These are phyloP conservation scores for Paramecium sonneborni DNA, from an alignment of 73 alveolate genomes.

Conservation along the genomic window DNA sequence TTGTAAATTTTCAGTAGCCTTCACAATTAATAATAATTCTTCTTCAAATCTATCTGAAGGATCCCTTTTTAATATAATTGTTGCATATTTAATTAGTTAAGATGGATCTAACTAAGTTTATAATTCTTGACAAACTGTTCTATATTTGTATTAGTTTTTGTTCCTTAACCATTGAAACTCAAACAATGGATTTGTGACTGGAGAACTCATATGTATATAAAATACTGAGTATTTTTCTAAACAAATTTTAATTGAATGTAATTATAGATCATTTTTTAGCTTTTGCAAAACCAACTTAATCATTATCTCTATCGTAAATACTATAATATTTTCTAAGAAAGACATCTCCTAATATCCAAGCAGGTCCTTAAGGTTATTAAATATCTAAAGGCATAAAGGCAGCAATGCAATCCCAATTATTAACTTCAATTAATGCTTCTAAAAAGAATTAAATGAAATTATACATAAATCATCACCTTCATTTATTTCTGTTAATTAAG, in stretches of 20 bases:
- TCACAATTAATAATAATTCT: background rate
- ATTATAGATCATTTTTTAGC: slow-evolving; percentile 70
- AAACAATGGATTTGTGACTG: slow-evolving; percentile 12
- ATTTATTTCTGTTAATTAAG: background rate
- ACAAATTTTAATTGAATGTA: background rate
- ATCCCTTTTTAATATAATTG: background rate
- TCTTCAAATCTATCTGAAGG: slow-evolving; percentile 46
- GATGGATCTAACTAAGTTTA: background rate
- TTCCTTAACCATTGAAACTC: slow-evolving; percentile 36
- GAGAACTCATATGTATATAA: background rate
- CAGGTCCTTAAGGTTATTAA: slow-evolving; percentile 71
- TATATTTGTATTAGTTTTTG: background rate
- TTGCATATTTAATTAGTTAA: slow-evolving; percentile 24
- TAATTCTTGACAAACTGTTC: slow-evolving; percentile 1
- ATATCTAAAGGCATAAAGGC: slow-evolving; percentile 70
- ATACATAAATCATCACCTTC: slow-evolving; percentile 57
- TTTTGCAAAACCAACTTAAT: slow-evolving; percentile 88
- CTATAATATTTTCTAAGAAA: slow-evolving; percentile 89
- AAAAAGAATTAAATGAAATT: background rate
- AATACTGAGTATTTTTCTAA: background rate
- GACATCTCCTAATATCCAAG: slow-evolving; percentile 86
- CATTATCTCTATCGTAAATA: slow-evolving; percentile 86
- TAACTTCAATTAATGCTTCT: slow-evolving; percentile 52
- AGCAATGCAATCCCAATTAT: slow-evolving; percentile 66
- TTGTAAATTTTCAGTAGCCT: slow-evolving; percentile 6